Base-by-base conservation (phyloP, 78 protist species). In the Dictyostelium purpureum region DNA sequence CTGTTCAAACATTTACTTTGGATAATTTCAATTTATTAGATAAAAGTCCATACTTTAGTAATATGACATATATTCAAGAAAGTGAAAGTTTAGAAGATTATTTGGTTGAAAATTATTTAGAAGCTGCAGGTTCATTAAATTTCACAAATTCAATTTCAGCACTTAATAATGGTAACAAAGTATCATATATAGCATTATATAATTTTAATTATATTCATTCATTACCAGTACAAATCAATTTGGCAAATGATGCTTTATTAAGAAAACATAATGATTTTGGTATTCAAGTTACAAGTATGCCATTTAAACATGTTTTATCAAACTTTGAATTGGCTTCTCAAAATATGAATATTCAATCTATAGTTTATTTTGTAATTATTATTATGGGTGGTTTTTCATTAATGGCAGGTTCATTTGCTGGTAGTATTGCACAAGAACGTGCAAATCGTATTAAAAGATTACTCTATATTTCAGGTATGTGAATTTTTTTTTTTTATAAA, bases 401-500 rank as follows among this genome's bases (percentile, higher is more conserved):
- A n/a, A 85, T 85, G 92, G 92, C 83, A 1, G 92, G 77, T 24
- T 56, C 92, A 43, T 85, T 85, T 35, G 92, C 82, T 12, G 82
- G 92, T 28, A 85, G 61, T 73, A 66, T 73, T 4, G 31, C 75
- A 31, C 37, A 33, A 26, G 92, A 85, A 38, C 80, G 92, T 47
- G 35, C 21, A 0, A 56, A 26, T 35, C 37, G 79, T 21, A 56
- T 85, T 14, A 85, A 85, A 16, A 63, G 92, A 31, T 51, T 85
- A 11, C 16, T 85, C 0, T 85, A 85, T 38, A 85, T 85, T 16
- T 73, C 83, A 16, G 76, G n/a, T n/a, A n/a, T n/a, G n/a, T n/a
- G n/a, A n/a, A n/a, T n/a, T n/a, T n/a, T n/a, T n/a, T n/a, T n/a
- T n/a, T n/a, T n/a, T n/a, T n/a, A n/a, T n/a, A n/a, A n/a, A n/a